phyloP scores from a whole-genome alignment of 2,329 filamentous ascomycete genomes.

The Zarea fungicola region DNA sequence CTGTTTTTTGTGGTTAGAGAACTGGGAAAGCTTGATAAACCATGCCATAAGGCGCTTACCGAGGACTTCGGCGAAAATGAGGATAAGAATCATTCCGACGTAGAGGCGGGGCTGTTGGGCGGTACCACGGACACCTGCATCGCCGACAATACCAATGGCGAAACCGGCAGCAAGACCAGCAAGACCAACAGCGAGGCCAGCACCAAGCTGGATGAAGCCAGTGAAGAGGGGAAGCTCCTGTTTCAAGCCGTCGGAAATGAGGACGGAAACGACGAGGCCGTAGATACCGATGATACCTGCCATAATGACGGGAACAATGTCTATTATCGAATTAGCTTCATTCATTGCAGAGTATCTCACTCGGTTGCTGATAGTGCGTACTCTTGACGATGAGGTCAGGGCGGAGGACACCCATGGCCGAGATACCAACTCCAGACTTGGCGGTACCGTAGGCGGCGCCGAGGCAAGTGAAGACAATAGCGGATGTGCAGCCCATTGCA shows the following conservation, averaged over 20 bases:
- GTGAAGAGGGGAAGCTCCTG: conserved; percentile 72
- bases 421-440: conserved; percentile 98
- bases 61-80: conserved; percentile 99
- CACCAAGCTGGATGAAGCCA: conserved; percentile 80
- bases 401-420: conserved; percentile 94
- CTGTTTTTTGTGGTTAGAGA: conserved; percentile 39
- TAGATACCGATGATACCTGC: conserved; percentile 99
- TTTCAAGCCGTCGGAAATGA: conserved; percentile 74
- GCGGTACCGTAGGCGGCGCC: conserved; percentile 97
- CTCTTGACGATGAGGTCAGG: conserved; percentile 99
- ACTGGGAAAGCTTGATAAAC: conserved; percentile 5
- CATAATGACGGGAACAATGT: conserved; percentile 99
- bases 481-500: conserved; percentile 94
- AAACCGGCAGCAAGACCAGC: conserved; percentile 81
- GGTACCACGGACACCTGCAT: conserved; percentile 82
- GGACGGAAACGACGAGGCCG: conserved; percentile 80
- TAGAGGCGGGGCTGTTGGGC: conserved; percentile 82
- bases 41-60: conserved; percentile 53
- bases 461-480: conserved; percentile 94
- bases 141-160: conserved; percentile 82
- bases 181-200: conserved; percentile 75
- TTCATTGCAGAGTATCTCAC: neutral
- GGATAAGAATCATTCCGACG: conserved; percentile 97
- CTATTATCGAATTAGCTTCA: conserved; percentile 41
- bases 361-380: conserved; percentile 43